Conservation (phyloP, 1,284 basidiomycete species). For the Malassezia nana region DNA sequence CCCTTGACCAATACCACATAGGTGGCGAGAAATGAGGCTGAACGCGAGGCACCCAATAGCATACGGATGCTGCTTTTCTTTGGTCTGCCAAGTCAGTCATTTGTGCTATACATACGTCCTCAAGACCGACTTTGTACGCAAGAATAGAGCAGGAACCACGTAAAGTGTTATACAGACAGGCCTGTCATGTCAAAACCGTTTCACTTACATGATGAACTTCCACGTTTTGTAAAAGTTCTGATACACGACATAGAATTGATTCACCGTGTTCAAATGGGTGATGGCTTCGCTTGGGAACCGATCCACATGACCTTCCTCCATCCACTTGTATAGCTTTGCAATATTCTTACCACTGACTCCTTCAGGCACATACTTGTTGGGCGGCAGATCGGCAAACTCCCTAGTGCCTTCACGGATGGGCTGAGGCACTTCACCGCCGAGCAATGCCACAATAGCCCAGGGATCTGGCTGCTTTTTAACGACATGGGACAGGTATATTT, state of each 20-base stretch:
- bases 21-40: constrained; percentile 74
- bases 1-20: constrained; percentile 83
- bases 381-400: constrained; percentile 27
- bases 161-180: constrained; percentile 76
- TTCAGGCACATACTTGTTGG: constrained; percentile 25
- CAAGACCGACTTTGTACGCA: constrained; percentile 39
- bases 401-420: constrained; percentile 29
- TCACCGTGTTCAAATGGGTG: constrained; percentile 70
- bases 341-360: constrained; percentile 38
- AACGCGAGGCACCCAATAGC: constrained; percentile 65
- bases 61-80: constrained; percentile 51
- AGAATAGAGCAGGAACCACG: constrained; percentile 60
- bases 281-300: constrained; percentile 39
- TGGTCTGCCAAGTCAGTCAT: constrained; percentile 12
- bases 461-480: neutral
- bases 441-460: constrained; percentile 18
- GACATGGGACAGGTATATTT: neutral
- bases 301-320: constrained; percentile 26
- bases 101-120: constrained; percentile 15
- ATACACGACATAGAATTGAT: constrained; percentile 60
- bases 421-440: constrained; percentile 36
- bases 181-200: neutral
- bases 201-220: constrained; percentile 9
- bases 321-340: constrained; percentile 30
- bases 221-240: constrained; percentile 66